Base-by-base conservation (phyloP, 768 basidiomycete species). In the Suillus ampliporus region DNA sequence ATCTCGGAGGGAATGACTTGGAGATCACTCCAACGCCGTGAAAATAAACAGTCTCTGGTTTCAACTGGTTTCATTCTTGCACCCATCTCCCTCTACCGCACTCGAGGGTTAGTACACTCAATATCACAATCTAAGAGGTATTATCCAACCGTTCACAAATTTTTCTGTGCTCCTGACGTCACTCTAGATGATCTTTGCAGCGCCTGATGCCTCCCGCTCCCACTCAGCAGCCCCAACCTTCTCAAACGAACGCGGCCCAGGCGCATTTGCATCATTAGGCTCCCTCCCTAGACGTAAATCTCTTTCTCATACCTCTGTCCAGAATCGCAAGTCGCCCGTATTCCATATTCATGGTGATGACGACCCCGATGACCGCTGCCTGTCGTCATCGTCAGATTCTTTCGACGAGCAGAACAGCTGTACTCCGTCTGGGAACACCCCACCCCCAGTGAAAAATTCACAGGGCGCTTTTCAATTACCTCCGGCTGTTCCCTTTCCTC, bases 241-340 rank as follows among this genome's bases (percentile, higher is more conserved):
- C 68, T 75, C 79, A 46, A 77, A 80, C 31, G 77, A 80, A 60
- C 71, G 69, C 57, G 79, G 80, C 44, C 71, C 77, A 23, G 85
- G 85, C 63, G 79, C 86, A 23, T 86, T 87, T 61, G 76, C 77
- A 19, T 73, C 82, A 13, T 76, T 87, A 50, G 78, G 79, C 31
- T 54, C 68, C 19, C 80, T 86, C 40, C 86, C 86, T 52, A 77
- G 77, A 34, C 76, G 81, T 65, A 68, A 73, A 17, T 57, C 60
- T 38, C 53, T 53, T 21, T 50, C 54, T 57, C 70, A 64, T 58
- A 13, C 28, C 9, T 50, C 0, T 17, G 60, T 53, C 69, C 65
- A 53, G 44, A 59, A 50, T 54, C 68, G 50, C 6, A 72, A 68
- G 62, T 28, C 19, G 0, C 61, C 65, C 60, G 60, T 68, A n/a